Base-by-base conservation (phyloP, 495 filamentous ascomycete genomes). In the Tuber indicum region DNA sequence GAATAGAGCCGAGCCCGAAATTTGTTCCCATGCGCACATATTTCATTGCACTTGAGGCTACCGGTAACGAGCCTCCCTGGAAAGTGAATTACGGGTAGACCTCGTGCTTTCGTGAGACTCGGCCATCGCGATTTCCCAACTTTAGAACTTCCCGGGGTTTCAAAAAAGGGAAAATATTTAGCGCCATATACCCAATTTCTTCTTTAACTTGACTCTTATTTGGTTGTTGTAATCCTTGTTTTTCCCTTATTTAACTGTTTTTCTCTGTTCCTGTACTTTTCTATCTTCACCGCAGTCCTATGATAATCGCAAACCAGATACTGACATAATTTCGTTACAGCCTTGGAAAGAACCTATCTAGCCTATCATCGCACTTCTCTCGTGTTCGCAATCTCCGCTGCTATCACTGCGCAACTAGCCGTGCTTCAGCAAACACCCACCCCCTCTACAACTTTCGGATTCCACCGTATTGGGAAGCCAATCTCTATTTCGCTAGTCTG, bases 291-390 rank as follows among this genome's bases (percentile, higher is more conserved):
- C 47, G 52, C 75, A 45, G 45, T 47, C 72, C 41, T 39, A 43
- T 70, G 66, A 52, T 32, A 77, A 75, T 71, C 42, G 73, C 70
- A 77, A 69, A 43, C 14, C 58, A 66, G 36, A 77, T 32, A 46
- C 75, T 82, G 75, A 81, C 74, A 58, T 70, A 74, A 43, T 41
- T 70, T 69, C 44, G 39, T 79, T 72, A 71, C 82, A 94, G 93
- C 92, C 44, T 87, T 93, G 42, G 92, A 96, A 84, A 87, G 92
- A 75, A 96, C 92, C 47, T 95, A 92, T 83, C 89, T 95, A 70
- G 90, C 87, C 72, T 94, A 94, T 84, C 87, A 93, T 66, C 90
- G 92, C 72, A 94, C 92, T 12, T 92, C 91, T 0, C 84, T 92
- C 41, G 86, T 89, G 10, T 85, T 95, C 39, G 88, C 92, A 8